Percentiles rank a stretch among this genome's conserved stretches.
phyloP scores from a whole-genome alignment of 805 yeast species.

The Zygotorulaspora sp. region DNA sequence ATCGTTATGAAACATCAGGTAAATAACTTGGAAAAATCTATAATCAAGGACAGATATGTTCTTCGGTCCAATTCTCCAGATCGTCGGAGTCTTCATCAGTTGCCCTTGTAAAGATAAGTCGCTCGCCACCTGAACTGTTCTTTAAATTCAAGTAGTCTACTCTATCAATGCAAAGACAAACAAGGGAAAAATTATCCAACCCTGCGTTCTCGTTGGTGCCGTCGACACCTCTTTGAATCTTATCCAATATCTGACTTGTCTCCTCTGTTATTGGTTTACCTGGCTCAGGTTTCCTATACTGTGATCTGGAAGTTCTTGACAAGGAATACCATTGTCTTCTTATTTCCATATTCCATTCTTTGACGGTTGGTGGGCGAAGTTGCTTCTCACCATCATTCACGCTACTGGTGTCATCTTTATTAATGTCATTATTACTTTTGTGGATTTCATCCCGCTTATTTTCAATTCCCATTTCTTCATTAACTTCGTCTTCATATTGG shows the following conservation, averaged over 20 bases:
- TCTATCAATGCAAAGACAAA: constrained; percentile 61
- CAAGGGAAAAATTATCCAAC: constrained; percentile 60
- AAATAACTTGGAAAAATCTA: too few species aligned
- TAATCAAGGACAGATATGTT: constrained; percentile 67
- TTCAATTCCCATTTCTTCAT: constrained; percentile 10
- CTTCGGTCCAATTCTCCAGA: constrained; percentile 66
- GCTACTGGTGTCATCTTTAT: constrained; percentile 4
- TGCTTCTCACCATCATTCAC: constrained; percentile 8
- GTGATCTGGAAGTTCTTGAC: constrained; percentile 55
- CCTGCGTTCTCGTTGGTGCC: constrained; percentile 64
- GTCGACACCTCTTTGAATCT: constrained; percentile 77
- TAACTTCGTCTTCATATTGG: constrained; percentile 13
- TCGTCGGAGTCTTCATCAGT: constrained; percentile 47
- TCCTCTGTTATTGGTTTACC: constrained; percentile 54
- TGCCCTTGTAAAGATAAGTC: constrained; percentile 23
- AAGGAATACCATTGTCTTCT: constrained; percentile 57
- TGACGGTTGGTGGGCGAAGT: constrained; percentile 44
- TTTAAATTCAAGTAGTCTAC: constrained; percentile 67
- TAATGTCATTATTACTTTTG: too few species aligned
- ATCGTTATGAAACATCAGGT: constrained; percentile 4
- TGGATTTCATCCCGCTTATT: constrained; percentile 2
- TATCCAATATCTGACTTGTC: constrained; percentile 55
- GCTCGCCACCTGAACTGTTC: constrained; percentile 38
- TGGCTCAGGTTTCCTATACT: constrained; percentile 72
- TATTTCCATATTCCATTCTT: constrained; percentile 68